Evolutionary conservation across 2,329 filamentous ascomycete genomes (phyloP).

Genomic region (Cryphonectria naterciae): DNA sequence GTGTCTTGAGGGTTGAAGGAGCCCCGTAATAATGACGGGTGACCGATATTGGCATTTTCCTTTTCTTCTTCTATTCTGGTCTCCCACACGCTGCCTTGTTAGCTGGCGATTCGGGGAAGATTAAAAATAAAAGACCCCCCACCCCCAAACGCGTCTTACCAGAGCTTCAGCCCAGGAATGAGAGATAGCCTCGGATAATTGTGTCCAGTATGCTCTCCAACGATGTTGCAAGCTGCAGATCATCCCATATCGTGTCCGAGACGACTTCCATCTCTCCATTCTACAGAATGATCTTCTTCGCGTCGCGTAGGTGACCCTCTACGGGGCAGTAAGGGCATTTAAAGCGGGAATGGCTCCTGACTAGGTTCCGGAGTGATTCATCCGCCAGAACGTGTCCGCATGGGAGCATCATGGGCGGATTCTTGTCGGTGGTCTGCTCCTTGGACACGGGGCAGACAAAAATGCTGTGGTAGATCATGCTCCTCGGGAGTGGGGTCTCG

Average conservation of each 20-base stretch:
- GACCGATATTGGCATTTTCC: background rate
- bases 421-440: conserved; percentile 89
- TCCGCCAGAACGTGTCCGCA: conserved; percentile 93
- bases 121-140: no score
- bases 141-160: background rate
- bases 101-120: background rate
- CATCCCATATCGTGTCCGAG: background rate
- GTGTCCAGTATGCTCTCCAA: background rate
- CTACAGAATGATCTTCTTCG: conserved; percentile 71
- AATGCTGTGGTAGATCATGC: conserved; percentile 85
- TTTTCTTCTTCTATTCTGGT: no score
- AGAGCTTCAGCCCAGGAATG: background rate
- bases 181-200: background rate
- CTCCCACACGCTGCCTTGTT: background rate
- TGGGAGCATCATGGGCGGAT: conserved; percentile 95
- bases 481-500: conserved; percentile 63
- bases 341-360: conserved; percentile 73
- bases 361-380: conserved; percentile 79
- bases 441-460: conserved; percentile 98
- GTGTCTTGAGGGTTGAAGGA: background rate
- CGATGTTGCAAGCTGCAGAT: background rate
- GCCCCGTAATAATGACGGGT: background rate
- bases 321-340: conserved; percentile 96
- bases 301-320: conserved; percentile 79
- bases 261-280: conserved; percentile 8